Percentiles rank a stretch among this genome's conserved stretches.
phyloP scores from a whole-genome alignment of 352 stramenopile species.

The Phytophthora melonis region DNA sequence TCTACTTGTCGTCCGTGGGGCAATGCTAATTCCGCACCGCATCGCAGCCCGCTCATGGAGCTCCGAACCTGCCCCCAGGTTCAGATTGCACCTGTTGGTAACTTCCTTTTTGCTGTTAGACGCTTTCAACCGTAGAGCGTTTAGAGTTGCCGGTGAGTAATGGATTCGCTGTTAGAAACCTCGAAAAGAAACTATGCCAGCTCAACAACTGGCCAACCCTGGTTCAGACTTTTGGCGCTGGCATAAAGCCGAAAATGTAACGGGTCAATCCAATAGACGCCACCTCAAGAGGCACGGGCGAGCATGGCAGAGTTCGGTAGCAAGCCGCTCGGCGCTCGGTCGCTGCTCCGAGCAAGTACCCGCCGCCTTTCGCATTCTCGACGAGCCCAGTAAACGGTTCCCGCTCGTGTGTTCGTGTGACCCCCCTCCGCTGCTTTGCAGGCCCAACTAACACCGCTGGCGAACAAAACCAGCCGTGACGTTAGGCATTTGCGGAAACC shows the following conservation, averaged over 20 bases:
- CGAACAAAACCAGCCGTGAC: not conserved
- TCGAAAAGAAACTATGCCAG: not conserved
- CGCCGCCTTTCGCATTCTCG: not conserved
- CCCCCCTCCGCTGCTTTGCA: too few relatives aligned
- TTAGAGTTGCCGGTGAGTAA: not conserved
- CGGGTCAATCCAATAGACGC: not conserved
- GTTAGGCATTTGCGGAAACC: not conserved
- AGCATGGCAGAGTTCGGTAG: not conserved
- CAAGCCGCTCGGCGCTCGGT: too few relatives aligned
- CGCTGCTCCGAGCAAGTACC: not conserved
- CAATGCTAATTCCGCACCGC: not conserved
- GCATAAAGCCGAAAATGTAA: not conserved
- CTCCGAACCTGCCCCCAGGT: not conserved
- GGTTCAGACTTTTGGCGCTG: not conserved
- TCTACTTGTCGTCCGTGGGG: not conserved
- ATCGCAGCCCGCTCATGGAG: not conserved
- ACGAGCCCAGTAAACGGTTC: not conserved
- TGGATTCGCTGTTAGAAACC: not conserved
- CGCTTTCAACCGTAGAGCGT: too few relatives aligned
- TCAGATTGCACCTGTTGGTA: not conserved
- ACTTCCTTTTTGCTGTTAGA: not conserved
- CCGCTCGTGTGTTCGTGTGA: too few relatives aligned
- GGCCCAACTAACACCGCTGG: not conserved
- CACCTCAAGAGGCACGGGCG: not conserved
- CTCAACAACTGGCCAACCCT: not conserved